Base-by-base conservation (phyloP, 257 asterid genomes). In the Solanum virginianum region DNA sequence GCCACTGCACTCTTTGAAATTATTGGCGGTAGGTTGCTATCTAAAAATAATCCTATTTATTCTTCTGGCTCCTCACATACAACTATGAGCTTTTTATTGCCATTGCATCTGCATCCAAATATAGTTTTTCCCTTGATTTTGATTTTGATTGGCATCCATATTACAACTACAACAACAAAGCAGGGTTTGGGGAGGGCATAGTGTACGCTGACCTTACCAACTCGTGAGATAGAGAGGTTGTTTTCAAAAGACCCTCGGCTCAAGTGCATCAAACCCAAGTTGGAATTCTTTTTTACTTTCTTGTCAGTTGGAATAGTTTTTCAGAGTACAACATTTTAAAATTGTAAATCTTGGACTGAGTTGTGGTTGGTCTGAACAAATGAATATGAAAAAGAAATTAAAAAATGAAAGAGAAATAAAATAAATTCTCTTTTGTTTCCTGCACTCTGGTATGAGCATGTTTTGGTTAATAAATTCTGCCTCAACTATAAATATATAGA, bases 1-100 rank as follows among this genome's bases (percentile, higher is more conserved):
- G 89, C 99, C 99, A 41, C 91, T 95, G 66, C 99, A 97, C 93
- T 93, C 99, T 0, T 90, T 97, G 88, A 95, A 97, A 88, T 88
- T 95, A 57, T 89, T 97, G 85, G 99, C 99, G 83, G 99, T 97
- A 51, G 26, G 65, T 77, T 41, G 18, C 82, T 26, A 24, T 8
- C 81, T 74, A n/a, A n/a, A 47, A 12, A 49, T 39, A 75, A 7
- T 75, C 62, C 16, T 51, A 20, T 26, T 77, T 51, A 47, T 70
- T 69, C 79, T 77, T 26, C 26, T 29, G 47, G 15, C 49, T 77
- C 24, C 29, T 77, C 17, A 77, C 10, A 24, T 60, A 24, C 62
- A 75, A 49, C 45, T 75, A 49, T 75, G 62, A 75, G 82, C 62
- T 75, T 75, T 77, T 55, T 53, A 77, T 77, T 77, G 82, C 10